Evolutionary conservation across 805 yeast species (phyloP).

Genomic region (Ogataea minuta): DNA sequence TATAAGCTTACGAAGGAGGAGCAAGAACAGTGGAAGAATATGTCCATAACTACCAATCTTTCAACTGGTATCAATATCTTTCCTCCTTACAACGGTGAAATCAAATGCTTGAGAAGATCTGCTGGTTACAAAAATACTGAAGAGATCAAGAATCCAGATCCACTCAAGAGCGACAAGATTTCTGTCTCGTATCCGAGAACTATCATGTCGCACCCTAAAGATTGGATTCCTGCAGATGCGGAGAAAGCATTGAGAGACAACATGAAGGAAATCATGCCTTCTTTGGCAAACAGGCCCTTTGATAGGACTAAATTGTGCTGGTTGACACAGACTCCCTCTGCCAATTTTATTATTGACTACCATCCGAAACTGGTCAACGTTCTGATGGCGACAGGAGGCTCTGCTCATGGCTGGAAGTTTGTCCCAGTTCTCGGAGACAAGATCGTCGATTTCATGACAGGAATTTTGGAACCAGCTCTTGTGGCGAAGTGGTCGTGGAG

Average conservation of each 20-base stretch:
- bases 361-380: conserved; percentile 25
- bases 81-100: conserved; percentile 30
- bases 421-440: conserved; percentile 29
- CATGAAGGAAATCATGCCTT: conserved; percentile 25
- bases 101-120: conserved; percentile 27
- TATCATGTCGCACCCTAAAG: conserved; percentile 18
- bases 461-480: conserved; percentile 19
- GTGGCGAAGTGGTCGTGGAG: conserved; percentile 25
- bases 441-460: conserved; percentile 24
- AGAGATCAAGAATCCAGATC: conserved; percentile 20
- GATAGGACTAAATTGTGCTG: conserved; percentile 29
- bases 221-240: conserved; percentile 30
- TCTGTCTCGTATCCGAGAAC: conserved; percentile 27
- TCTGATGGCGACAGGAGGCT: conserved; percentile 28
- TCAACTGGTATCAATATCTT: conserved; percentile 30
- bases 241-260: conserved; percentile 22
- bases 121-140: conserved; percentile 27
- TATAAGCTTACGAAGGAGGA: conserved; percentile 24
- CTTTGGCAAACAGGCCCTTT: conserved; percentile 24
- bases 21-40: conserved; percentile 23
- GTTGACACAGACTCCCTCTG: conserved; percentile 27
- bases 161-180: conserved; percentile 5
- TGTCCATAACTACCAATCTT: conserved; percentile 29
- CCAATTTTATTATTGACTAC: conserved; percentile 26
- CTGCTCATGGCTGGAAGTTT: conserved; percentile 31